Evolutionary conservation across 352 stramenopile species (phyloP).

Genomic region (Globisporangium alternatum): DNA sequence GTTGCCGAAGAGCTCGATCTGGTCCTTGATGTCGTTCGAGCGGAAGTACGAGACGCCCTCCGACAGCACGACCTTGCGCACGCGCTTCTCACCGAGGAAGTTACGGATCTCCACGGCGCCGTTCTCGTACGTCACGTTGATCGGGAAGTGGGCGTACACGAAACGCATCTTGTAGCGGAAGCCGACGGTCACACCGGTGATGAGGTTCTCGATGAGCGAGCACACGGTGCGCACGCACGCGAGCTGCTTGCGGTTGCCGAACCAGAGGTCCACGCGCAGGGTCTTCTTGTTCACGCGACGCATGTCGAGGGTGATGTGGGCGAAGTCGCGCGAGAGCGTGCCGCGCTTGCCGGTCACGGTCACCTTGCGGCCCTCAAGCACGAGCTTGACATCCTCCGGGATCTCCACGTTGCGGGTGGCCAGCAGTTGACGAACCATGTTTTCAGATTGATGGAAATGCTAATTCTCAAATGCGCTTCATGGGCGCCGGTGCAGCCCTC

Average conservation of each 20-base stretch:
- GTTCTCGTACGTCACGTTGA: constrained; percentile 97
- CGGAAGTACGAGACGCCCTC: constrained; percentile 95
- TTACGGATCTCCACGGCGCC: constrained; percentile 98
- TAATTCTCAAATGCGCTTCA: constrained; percentile 64
- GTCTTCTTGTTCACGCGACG: constrained; percentile 88
- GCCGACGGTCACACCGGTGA: constrained; percentile 96
- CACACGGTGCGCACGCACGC: constrained; percentile 97
- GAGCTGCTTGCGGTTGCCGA: constrained; percentile 98
- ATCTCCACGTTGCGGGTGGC: constrained; percentile 93
- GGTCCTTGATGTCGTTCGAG: constrained; percentile 97
- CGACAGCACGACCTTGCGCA: constrained; percentile 93
- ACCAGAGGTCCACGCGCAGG: constrained; percentile 98
- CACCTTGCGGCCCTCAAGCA: constrained; percentile 94
- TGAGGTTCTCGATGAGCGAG: constrained; percentile 99
- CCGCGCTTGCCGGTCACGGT: constrained; percentile 96
- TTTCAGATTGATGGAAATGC: constrained; percentile 43
- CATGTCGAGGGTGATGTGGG: constrained; percentile 97
- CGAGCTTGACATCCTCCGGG: constrained; percentile 92
- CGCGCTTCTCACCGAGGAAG: constrained; percentile 99
- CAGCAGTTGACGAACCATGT: constrained; percentile 89
- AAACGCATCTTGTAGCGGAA: constrained; percentile 99
- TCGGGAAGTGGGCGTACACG: constrained; percentile 99
- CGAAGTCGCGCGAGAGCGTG: constrained; percentile 94
- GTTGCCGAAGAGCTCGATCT: constrained; percentile 98
- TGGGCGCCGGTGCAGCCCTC: background rate